Evolutionary conservation across 1,284 basidiomycete species (phyloP).

Genomic region (Ustilago crameri): DNA sequence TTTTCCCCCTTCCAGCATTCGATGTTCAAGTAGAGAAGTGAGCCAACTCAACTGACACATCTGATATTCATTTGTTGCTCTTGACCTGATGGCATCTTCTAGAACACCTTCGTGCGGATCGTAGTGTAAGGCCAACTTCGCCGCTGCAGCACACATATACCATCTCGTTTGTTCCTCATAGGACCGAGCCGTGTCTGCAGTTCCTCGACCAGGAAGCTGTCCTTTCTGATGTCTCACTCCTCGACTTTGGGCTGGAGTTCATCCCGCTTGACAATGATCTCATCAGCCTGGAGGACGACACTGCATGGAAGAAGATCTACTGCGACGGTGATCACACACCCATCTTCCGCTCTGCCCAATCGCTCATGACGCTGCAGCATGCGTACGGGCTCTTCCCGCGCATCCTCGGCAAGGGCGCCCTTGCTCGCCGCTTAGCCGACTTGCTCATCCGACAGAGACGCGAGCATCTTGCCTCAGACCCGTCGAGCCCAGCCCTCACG

Average conservation of each 20-base stretch:
- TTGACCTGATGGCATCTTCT: slow-evolving; percentile 5
- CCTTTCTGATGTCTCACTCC: slow-evolving; percentile 44
- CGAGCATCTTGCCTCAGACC: slow-evolving; percentile 68
- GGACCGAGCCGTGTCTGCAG: slow-evolving; percentile 78
- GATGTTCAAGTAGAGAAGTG: background rate
- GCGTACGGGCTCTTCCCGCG: slow-evolving; percentile 90
- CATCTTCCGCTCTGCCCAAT: slow-evolving; percentile 87
- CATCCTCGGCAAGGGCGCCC: slow-evolving; percentile 91
- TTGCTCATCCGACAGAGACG: slow-evolving; percentile 76
- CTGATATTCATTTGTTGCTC: background rate
- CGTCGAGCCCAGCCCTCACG: slow-evolving; percentile 57
- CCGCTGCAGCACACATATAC: slow-evolving; percentile 80
- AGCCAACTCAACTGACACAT: slow-evolving; percentile 7
- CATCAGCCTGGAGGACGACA: slow-evolving; percentile 61
- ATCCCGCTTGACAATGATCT: slow-evolving; percentile 87
- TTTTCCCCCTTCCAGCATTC: slow-evolving; percentile 2
- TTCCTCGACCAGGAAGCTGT: slow-evolving; percentile 48
- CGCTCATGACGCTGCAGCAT: slow-evolving; percentile 84
- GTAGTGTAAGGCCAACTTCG: slow-evolving; percentile 42
- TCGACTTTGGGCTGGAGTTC: slow-evolving; percentile 88
- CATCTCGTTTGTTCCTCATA: slow-evolving; percentile 86
- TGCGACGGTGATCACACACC: slow-evolving; percentile 94
- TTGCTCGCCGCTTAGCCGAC: slow-evolving; percentile 78
- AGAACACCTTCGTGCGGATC: slow-evolving; percentile 80
- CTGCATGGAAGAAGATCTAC: slow-evolving; percentile 50